Evolutionary conservation across 2,329 filamentous ascomycete species (phyloP), one percentile per base, ranked within the genome.

Genomic region (Aschersonia sp.): DNA sequence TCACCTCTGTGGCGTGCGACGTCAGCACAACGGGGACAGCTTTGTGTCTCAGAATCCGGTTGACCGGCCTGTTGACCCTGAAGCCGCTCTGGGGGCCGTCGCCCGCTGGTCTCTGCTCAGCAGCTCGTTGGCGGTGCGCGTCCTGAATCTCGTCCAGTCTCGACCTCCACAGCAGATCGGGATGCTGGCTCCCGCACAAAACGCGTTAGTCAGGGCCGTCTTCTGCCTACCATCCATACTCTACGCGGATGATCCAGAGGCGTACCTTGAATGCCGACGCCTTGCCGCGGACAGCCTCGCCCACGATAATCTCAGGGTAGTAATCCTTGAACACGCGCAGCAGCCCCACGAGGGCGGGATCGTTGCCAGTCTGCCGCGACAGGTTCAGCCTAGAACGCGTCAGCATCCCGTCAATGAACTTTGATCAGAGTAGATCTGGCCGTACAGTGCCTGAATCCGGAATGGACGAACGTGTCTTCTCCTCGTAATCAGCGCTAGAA

Each of bases 261-360:
- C 55, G 37, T 59, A 76, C 75, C 62, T 77, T 80, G 61, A 83
- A 83, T 1, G 77, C 70, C 4, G 76, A 75, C 1, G 78, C 78
- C 50, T 75, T 73, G 39, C 78, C 78, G 47, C 71, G 69, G 32
- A 78, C 75, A 4, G 76, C 70, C 53, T 83, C 82, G 29, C 83
- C 85, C 11, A 90, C 75, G 50, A 94, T 86, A 47, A 94, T 86
- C 60, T 94, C 87, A 0, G 87, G 87, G 57, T 90, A 94, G 63
- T 90, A 94, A 60, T 90, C 87, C 60, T 92, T 92, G 68, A 83
- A 94, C n/a, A 90, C 79, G 48, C 83, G 77, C 45, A 94, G 68
- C 14, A 94, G 69, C 4, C 85, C 85, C 39, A 84, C 72, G 37
- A 94, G 68, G 46, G 80, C 75, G 45, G 82, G 83, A 48, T 94